Percentiles rank a stretch among this genome's conserved stretches.
phyloP scores from a whole-genome alignment of 1,139 yeast species.

The Pneumocystis oryctolagi region DNA sequence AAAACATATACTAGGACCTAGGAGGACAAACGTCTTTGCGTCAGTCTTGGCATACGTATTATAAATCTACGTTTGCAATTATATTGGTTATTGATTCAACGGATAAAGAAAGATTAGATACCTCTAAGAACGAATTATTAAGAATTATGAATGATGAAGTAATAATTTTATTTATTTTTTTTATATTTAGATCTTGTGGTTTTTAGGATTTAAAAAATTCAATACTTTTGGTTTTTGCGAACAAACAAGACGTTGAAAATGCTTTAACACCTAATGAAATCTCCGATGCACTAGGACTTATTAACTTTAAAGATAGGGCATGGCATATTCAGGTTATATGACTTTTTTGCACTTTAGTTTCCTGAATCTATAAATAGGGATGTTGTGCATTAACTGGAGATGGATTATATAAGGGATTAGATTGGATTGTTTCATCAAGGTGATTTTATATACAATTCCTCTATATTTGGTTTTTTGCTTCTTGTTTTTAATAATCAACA shows the following conservation, averaged over 20 bases:
- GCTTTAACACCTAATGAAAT: conserved; percentile 94
- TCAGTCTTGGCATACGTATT: conserved; percentile 96
- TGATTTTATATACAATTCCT: background rate
- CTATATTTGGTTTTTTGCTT: background rate
- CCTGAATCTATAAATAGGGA: background rate
- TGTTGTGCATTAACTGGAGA: conserved; percentile 83
- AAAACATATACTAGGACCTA: conserved; percentile 30
- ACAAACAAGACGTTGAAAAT: conserved; percentile 89
- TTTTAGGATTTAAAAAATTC: conserved; percentile 65
- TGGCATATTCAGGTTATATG: conserved; percentile 82
- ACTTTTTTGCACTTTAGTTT: background rate
- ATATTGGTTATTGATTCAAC: conserved; percentile 85
- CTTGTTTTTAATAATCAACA: background rate
- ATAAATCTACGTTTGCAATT: conserved; percentile 40
- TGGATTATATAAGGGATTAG: conserved; percentile 79
- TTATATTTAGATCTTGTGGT: background rate
- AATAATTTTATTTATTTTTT: background rate
- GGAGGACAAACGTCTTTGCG: conserved; percentile 96
- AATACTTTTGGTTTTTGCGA: conserved; percentile 72
- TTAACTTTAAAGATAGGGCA: conserved; percentile 83
- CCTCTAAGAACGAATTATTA: conserved; percentile 85
- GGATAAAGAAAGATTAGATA: conserved; percentile 86
- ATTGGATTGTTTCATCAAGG: conserved; percentile 50
- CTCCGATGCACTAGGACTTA: conserved; percentile 83
- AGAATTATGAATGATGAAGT: conserved; percentile 87